Percentiles rank a stretch among this genome's conserved stretches.
Evolutionary conservation across 805 yeast genomes (phyloP).

Genomic region (Saccharomycopsis sp.): DNA sequence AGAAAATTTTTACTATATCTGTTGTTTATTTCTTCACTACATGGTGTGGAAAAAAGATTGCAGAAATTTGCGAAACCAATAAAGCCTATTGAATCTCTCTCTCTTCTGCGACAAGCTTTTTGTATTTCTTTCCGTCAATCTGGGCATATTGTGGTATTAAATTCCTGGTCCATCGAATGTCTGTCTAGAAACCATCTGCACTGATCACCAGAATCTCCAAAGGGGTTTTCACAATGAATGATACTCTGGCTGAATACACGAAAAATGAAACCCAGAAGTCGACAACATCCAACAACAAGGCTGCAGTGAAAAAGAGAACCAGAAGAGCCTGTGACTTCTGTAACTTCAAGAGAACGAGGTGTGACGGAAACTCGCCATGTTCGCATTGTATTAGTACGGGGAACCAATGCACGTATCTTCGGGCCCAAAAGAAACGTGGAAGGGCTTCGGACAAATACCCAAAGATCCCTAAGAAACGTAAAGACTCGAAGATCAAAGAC

Average conservation of each 20-base stretch:
- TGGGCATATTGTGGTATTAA: neutral
- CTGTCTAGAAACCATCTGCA: neutral
- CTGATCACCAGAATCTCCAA: neutral
- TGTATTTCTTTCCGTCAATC: too few relatives aligned
- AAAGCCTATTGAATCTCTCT: too few relatives aligned
- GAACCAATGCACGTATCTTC: slow-evolving; percentile 34
- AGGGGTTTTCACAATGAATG: neutral
- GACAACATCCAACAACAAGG: neutral
- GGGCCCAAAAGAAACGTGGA: slow-evolving; percentile 41
- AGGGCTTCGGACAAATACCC: slow-evolving; percentile 40
- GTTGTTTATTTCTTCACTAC: too few relatives aligned
- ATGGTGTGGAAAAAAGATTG: too few relatives aligned
- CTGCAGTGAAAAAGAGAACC: slow-evolving; percentile 24
- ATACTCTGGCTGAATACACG: neutral
- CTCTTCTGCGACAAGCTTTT: too few relatives aligned
- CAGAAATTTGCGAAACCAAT: too few relatives aligned
- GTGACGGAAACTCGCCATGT: slow-evolving; percentile 43
- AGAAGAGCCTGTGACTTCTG: slow-evolving; percentile 43
- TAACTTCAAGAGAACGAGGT: slow-evolving; percentile 40
- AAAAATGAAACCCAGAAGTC: neutral
- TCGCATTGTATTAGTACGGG: slow-evolving; percentile 33
- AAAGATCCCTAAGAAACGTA: slow-evolving; percentile 27
- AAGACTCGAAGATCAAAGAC: slow-evolving; percentile 5
- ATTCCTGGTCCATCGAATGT: neutral
- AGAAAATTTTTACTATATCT: too few relatives aligned